Evolutionary conservation across 306 rosid genomes (phyloP).

Genomic region (Sphenostylis stenocarpa): DNA sequence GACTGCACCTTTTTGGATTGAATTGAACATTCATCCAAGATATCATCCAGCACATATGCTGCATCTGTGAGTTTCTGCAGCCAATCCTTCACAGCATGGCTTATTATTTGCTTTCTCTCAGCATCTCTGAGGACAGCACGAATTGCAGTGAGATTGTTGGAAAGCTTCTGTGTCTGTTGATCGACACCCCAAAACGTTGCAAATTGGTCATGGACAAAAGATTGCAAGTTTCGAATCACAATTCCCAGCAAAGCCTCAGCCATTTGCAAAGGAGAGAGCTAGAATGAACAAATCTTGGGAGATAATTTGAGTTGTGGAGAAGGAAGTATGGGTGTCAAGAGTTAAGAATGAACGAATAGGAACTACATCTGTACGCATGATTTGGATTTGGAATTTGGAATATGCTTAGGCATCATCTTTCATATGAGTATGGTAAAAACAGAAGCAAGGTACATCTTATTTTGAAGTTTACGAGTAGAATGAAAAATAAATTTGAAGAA

Average conservation of each 20-base stretch:
- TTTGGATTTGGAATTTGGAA: too few relatives aligned
- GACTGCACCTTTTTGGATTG: not conserved
- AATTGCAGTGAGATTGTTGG: not conserved
- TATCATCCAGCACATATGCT: conserved; percentile 7
- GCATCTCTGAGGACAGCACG: conserved; percentile 22
- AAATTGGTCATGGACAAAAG: not conserved
- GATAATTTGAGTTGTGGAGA: too few relatives aligned
- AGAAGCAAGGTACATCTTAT: too few relatives aligned
- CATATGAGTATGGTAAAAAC: too few relatives aligned
- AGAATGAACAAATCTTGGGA: too few relatives aligned
- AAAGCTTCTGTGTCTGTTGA: not conserved
- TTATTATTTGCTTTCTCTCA: not conserved
- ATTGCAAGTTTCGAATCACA: not conserved
- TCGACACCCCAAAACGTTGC: not conserved
- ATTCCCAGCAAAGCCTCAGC: not conserved
- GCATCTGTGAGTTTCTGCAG: conserved; percentile 27
- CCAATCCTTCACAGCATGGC: conserved; percentile 5
- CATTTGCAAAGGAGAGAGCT: not conserved
- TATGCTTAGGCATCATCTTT: too few relatives aligned
- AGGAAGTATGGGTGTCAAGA: too few relatives aligned
- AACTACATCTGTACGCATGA: too few relatives aligned
- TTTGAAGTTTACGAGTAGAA: too few relatives aligned
- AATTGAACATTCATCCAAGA: conserved; percentile 18
- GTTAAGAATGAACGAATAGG: too few relatives aligned
- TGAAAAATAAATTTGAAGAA: too few relatives aligned